phyloP scores from a whole-genome alignment of 116 monocot species.

The Iris pallida region DNA sequence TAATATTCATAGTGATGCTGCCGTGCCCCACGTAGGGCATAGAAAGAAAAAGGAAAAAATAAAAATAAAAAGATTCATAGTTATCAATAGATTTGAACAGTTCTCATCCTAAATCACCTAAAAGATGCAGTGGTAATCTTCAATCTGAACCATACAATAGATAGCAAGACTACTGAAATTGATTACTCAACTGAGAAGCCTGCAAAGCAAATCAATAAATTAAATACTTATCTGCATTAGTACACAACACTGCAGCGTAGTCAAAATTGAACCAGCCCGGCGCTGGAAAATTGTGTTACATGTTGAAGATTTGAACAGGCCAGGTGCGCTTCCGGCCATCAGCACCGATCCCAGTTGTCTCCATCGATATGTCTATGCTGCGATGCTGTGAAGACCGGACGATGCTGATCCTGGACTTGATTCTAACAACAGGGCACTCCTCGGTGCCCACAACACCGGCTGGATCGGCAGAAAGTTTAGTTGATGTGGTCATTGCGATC shows the following conservation, averaged over 20 bases:
- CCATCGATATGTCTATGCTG: slow-evolving; percentile 85
- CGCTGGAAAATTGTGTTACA: slow-evolving; percentile 22
- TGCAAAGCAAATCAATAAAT: background rate
- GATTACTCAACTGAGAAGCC: no score
- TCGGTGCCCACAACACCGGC: slow-evolving; percentile 46
- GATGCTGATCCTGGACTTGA: slow-evolving; percentile 71
- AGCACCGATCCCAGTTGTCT: slow-evolving; percentile 37
- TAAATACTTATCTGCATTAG: background rate
- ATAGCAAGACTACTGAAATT: no score
- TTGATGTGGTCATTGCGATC: slow-evolving; percentile 44
- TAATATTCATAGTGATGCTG: no score
- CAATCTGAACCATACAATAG: no score
- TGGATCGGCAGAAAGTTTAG: background rate
- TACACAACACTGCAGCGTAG: background rate
- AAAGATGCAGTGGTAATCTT: no score
- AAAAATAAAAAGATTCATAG: no score
- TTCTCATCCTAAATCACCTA: no score
- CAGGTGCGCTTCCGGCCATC: slow-evolving; percentile 53
- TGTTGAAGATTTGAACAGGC: slow-evolving; percentile 72
- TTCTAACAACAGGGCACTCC: slow-evolving; percentile 35
- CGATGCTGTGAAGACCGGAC: slow-evolving; percentile 57
- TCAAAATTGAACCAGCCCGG: background rate
- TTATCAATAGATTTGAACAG: no score
- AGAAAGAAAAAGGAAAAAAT: no score
- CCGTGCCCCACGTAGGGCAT: no score